Evolutionary conservation across 2,329 filamentous ascomycete species (phyloP), one percentile per base, ranked within the genome.

Genomic region (Neodidymelliopsis sp.): DNA sequence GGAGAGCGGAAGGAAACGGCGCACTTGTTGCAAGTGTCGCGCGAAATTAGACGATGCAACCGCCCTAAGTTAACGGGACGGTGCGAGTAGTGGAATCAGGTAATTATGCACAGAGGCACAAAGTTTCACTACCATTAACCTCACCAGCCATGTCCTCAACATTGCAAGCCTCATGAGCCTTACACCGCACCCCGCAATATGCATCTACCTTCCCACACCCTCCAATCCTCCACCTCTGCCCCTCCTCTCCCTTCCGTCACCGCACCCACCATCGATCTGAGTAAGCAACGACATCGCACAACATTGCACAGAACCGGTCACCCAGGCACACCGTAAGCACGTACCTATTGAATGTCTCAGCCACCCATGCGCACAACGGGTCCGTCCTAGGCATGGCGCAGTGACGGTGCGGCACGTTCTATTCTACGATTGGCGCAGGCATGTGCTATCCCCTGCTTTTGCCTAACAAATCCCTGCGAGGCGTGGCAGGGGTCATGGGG

Each of bases 291-390:
- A 36, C 47, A 34, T 50, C 25, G 35, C 35, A 23, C 47, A 45
- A n/a, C 7, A 23, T 40, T 16, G 19, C 25, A 50, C 47, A 45
- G 29, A 50, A 50, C 35, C 40, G 47, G 47, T 45, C 24, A 36
- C 27, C 11, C 20, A 15, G 20, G 33, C 29, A 11, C 20, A 25
- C n/a, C 12, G n/a, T 44, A 40, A 45, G 47, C 47, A 50, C 40
- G 47, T 45, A 50, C 47, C 47, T 50, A 45, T 50, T 24, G 47
- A 50, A 45, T 30, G 47, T 50, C 47, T 50, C 29, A 45, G 47
- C 47, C 47, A 45, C 30, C 15, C 30, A n/a, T 20, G 40, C 39
- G 24, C 28, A 6, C 35, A 39, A 30, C 29, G 34, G 39, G 18
- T 35, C 29, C 23, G 29, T 23, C 29, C 19, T 49, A 28, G 39